Evolutionary conservation across 1,284 basidiomycete species (phyloP).

Genomic region (Cutaneotrichosporon dermatis): DNA sequence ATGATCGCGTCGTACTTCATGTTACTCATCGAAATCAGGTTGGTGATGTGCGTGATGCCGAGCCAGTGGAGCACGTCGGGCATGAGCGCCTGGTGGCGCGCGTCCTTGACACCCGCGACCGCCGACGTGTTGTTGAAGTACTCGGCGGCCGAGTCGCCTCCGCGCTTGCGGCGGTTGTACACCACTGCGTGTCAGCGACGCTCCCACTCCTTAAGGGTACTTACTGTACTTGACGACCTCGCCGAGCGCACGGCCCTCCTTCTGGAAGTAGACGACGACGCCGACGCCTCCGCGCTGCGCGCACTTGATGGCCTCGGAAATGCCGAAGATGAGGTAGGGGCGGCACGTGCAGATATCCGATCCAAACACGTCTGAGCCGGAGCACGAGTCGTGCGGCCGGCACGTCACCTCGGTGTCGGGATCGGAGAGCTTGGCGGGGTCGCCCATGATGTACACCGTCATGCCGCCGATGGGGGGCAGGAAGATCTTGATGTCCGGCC

Average conservation of each 20-base stretch:
- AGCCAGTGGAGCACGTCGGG: conserved; percentile 92
- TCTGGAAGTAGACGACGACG: conserved; percentile 88
- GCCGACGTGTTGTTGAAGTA: conserved; percentile 93
- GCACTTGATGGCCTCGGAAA: conserved; percentile 82
- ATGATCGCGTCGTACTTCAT: conserved; percentile 95
- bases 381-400: conserved; percentile 90
- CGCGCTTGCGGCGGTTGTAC: conserved; percentile 92
- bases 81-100: conserved; percentile 94
- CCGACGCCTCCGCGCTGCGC: conserved; percentile 88
- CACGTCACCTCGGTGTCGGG: conserved; percentile 80
- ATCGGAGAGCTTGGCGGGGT: conserved; percentile 71
- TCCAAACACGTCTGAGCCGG: conserved; percentile 49
- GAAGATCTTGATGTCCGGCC: conserved; percentile 92
- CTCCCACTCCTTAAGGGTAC: background rate
- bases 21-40: conserved; percentile 76
- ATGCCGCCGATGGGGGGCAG: conserved; percentile 87
- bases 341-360: conserved; percentile 92
- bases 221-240: conserved; percentile 58
- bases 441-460: conserved; percentile 91
- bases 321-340: conserved; percentile 87
- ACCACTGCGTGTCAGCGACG: conserved; percentile 52
- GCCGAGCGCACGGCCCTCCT: conserved; percentile 77
- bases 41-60: conserved; percentile 82
- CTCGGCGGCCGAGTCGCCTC: conserved; percentile 82
- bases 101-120: conserved; percentile 92